Evolutionary conservation across 2,329 filamentous ascomycete species (phyloP), one percentile per base, ranked within the genome.

Genomic region (Xylogone sp.): DNA sequence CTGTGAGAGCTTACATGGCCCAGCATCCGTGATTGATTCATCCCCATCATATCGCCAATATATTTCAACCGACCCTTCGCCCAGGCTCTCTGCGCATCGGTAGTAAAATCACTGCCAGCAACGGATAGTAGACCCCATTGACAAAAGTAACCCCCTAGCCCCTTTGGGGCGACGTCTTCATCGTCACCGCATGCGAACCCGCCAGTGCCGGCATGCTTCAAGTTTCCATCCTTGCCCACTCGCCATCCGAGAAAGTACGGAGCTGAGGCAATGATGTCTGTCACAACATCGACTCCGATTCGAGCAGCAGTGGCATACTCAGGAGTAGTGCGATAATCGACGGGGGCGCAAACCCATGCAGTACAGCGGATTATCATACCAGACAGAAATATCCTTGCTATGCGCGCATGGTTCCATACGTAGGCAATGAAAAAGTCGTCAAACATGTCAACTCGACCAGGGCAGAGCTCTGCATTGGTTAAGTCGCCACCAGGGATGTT

Each of bases 211-310:
- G 57, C 56, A 1, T 56, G 27, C 18, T 54, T 59, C 21, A 78
- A 60, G 16, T 50, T 46, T 6, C 59, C 57, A 44, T 66, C 70
- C 52, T 71, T 67, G 49, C 71, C 74, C 13, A 75, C 67, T 50
- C 79, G 78, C 79, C 81, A 84, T 42, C 81, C 81, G 2, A 86
- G 71, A 60, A 81, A 75, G 56, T 78, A 85, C 0, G 82, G 82
- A n/a, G 84, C 75, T 2, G 76, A 79, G 1, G 82, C 79, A 49
- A 85, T 74, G 34, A 85, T 77, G 56, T 84, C 82, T 2, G 75
- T 73, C 55, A 84, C 80, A 49, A 72, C 73, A 44, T 81, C 76
- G 39, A 71, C 71, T 48, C 75, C 81, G 1, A 72, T 72, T 34
- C 76, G 68, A 16, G 76, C 73, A 3, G 78, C 77, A 0, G 75